Conservation (phyloP, 1,284 basidiomycete genomes). For the Boletus semigastroideus region DNA sequence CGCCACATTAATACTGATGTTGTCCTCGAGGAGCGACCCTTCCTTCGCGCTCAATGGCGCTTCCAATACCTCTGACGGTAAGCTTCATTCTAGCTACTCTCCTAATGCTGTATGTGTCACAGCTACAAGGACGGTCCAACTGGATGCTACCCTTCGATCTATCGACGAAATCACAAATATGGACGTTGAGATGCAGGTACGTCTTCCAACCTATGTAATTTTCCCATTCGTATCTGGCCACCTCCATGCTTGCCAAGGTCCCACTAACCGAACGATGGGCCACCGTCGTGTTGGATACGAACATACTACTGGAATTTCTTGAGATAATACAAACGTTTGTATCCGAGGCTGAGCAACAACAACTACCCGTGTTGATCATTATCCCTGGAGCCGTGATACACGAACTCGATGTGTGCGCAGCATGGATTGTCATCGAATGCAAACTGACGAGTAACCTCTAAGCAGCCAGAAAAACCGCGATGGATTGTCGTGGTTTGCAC, state of each 20-base stretch:
- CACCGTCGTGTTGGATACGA: slow-evolving; percentile 69
- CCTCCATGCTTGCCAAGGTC: slow-evolving; percentile 29
- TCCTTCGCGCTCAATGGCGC: not conserved
- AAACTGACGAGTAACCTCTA: slow-evolving; percentile 3
- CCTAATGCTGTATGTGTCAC: not conserved
- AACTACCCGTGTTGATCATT: slow-evolving; percentile 54
- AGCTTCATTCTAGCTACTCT: not conserved
- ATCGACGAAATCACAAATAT: slow-evolving; percentile 55
- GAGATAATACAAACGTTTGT: slow-evolving; percentile 63
- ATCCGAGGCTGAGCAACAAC: slow-evolving; percentile 52
- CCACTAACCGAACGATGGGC: slow-evolving; percentile 40
- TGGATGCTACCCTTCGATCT: slow-evolving; percentile 43
- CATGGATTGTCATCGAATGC: slow-evolving; percentile 1
- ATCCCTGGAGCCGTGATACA: slow-evolving; percentile 70
- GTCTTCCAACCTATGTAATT: not conserved
- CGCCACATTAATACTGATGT: slow-evolving; percentile 4
- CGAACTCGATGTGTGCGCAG: slow-evolving; percentile 67
- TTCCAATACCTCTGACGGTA: slow-evolving; percentile 6
- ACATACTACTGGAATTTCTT: slow-evolving; percentile 66
- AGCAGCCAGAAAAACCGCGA: slow-evolving; percentile 63
- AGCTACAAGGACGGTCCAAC: slow-evolving; percentile 10
- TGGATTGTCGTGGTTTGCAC: slow-evolving; percentile 62
- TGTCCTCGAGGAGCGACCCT: not conserved
- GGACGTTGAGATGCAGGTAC: slow-evolving; percentile 70
- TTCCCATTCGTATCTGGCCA: not conserved